Evolutionary conservation across 2,329 filamentous ascomycete genomes (phyloP), one percentile per base, ranked within the genome.

Genomic region (Aureobasidium sp.): DNA sequence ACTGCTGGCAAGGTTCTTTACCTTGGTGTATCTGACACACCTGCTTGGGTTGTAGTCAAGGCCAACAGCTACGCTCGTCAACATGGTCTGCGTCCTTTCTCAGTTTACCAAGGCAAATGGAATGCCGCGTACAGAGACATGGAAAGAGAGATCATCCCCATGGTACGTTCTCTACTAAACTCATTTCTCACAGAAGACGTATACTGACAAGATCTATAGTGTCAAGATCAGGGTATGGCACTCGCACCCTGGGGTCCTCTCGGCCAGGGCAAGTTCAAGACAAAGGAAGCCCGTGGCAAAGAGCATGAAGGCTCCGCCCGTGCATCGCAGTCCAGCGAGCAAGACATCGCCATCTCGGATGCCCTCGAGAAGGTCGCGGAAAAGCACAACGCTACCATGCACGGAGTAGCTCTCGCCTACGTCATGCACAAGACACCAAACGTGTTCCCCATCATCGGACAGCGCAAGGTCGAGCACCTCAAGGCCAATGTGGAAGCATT

Each of bases 371-470:
- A 87, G 70, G 84, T 92, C 10, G 88, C 87, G 0, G 81, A 82
- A 10, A 80, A 84, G 67, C 86, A 90, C 70, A 64, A 67, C 11
- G 51, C 65, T 16, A 63, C 53, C 20, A 33, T 67, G 29, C 59
- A 67, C 29, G 59, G 58, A 25, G 45, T 67, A 8, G 65, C 92
- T 11, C 78, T 94, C 29, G 91, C 92, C 2, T 94, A 94, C 73
- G 88, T 94, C 18, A 86, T 92, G 84, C 85, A 88, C 69, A 93
- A 94, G 79, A 69, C 69, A 65, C 87, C 90, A 0, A 88, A 93
- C 71, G 89, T 94, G 16, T 93, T 93, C 73, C 92, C 92, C 1
- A 88, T 94, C 47, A 82, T 93, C 6, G 91, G 92, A 15, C 90
- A 90, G 0, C 85, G 91, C 15, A 93, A 89, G 71, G 76, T 92